phyloP scores from a whole-genome alignment of 768 basidiomycete species.

The Auriscalpium vulgare region DNA sequence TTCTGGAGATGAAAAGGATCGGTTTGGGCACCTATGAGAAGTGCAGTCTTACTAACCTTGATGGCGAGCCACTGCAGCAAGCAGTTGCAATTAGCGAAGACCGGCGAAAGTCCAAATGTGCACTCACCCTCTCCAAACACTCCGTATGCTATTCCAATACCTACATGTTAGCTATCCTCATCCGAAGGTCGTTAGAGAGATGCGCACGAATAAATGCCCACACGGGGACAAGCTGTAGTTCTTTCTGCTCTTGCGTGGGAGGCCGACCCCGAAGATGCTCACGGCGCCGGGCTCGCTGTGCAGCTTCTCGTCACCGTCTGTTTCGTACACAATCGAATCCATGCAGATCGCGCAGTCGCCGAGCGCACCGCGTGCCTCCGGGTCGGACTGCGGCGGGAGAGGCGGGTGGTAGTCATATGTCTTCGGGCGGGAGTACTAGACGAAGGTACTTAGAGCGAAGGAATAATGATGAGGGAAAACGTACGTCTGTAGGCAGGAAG shows the following conservation, averaged over 20 bases:
- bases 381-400: constrained; percentile 50
- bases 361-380: constrained; percentile 67
- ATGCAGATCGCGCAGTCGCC: constrained; percentile 93
- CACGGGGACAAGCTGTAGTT: constrained; percentile 84
- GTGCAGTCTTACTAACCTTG: constrained; percentile 36
- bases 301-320: constrained; percentile 29
- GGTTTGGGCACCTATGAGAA: neutral
- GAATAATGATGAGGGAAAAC: constrained; percentile 17
- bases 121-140: constrained; percentile 68
- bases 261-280: neutral
- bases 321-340: constrained; percentile 54
- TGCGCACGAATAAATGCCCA: constrained; percentile 78
- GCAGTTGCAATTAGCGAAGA: constrained; percentile 8
- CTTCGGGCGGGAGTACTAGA: constrained; percentile 51
- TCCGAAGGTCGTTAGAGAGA: neutral
- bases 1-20: constrained; percentile 38
- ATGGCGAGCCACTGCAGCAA: constrained; percentile 59
- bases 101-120: neutral
- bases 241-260: constrained; percentile 32
- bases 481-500: constrained; percentile 67
- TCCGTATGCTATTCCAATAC: constrained; percentile 60
- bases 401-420: constrained; percentile 83
- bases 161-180: constrained; percentile 1
- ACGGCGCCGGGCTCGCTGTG: neutral
- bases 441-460: neutral